A percentile compares a stretch with the other conserved stretches of the same genome.
Evolutionary conservation across 768 basidiomycete species (phyloP).

Genomic region (Kwoniella dendrophila): DNA sequence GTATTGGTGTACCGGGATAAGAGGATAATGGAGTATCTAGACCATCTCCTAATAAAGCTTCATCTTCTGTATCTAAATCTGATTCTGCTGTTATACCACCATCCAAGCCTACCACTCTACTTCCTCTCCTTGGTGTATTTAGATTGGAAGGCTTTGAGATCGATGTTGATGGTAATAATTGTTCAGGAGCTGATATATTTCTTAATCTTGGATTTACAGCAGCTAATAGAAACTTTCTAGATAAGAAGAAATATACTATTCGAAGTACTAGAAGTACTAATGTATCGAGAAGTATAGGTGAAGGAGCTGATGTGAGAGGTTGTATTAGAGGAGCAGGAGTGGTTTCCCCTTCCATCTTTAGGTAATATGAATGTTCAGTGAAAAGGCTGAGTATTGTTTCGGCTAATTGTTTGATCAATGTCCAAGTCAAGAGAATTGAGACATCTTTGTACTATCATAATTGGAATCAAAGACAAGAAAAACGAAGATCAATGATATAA

Average conservation of each 20-base stretch:
- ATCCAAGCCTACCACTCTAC: background rate
- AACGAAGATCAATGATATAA: no score
- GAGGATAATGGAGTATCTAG: slow-evolving; percentile 16
- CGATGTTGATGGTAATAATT: slow-evolving; percentile 11
- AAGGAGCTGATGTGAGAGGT: slow-evolving; percentile 2
- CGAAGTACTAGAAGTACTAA: slow-evolving; percentile 41
- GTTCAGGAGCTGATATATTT: slow-evolving; percentile 42
- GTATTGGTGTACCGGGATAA: slow-evolving; percentile 36
- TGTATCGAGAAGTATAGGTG: slow-evolving; percentile 47
- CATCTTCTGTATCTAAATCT: slow-evolving; percentile 25
- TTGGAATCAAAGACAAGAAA: no score
- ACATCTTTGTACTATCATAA: no score
- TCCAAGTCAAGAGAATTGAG: no score
- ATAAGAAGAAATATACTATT: slow-evolving; percentile 42
- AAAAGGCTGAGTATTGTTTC: no score
- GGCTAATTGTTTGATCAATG: no score
- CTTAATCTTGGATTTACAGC: slow-evolving; percentile 48
- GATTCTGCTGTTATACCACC: background rate
- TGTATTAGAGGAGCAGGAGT: background rate
- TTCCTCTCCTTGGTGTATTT: background rate
- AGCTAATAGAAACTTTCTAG: slow-evolving; percentile 44
- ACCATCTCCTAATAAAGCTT: slow-evolving; percentile 6
- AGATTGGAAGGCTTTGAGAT: no score
- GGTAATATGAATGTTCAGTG: no score
- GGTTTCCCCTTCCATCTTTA: slow-evolving; percentile 5